A percentile compares a stretch with the other conserved stretches of the same genome.
These are phyloP conservation scores for Podospora pseudoanserina DNA, from an alignment of 495 filamentous ascomycete genomes.

Conservation along the genomic window DNA sequence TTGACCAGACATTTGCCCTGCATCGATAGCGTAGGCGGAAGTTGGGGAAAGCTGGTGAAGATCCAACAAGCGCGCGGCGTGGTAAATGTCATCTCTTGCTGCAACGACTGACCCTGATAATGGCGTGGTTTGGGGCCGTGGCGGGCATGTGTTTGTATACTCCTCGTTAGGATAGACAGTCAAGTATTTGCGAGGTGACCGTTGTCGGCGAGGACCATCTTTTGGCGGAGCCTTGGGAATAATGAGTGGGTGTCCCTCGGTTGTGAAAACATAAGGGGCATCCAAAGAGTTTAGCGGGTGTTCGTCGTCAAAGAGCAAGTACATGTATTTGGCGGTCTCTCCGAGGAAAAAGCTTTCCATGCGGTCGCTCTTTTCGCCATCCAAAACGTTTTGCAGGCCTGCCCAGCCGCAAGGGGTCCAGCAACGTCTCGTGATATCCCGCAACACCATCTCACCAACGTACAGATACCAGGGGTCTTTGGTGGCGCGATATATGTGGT, in stretches of 20 bases:
- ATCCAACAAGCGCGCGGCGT: conserved; percentile 81
- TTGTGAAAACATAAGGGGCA: conserved; percentile 86
- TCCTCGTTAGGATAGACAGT: conserved; percentile 33
- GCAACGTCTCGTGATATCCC: conserved; percentile 84
- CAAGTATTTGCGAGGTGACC: conserved; percentile 20
- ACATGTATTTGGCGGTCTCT: conserved; percentile 93
- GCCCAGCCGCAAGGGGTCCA: conserved; percentile 95
- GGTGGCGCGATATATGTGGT: conserved; percentile 89
- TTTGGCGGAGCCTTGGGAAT: conserved; percentile 55
- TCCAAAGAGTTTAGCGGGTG: conserved; percentile 88
- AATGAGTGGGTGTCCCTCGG: conserved; percentile 90
- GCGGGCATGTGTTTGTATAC: conserved; percentile 58
- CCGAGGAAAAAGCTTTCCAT: conserved; percentile 99
- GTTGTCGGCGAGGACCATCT: conserved; percentile 18
- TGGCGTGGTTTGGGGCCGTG: conserved; percentile 52
- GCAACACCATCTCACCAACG: conserved; percentile 89
- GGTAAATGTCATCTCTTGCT: conserved; percentile 81
- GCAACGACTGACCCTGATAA: conserved; percentile 76
- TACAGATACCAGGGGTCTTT: conserved; percentile 94
- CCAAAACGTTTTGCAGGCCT: conserved; percentile 87
- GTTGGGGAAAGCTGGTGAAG: conserved; percentile 60
- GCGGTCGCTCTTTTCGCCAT: conserved; percentile 83
- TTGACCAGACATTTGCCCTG: conserved; percentile 28
- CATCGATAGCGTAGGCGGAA: conserved; percentile 31
- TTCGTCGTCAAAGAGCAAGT: conserved; percentile 76